Percentiles rank a stretch among this genome's conserved stretches.
phyloP scores from a whole-genome alignment of 75 land plant genomes.

The Azolla pinnata region DNA sequence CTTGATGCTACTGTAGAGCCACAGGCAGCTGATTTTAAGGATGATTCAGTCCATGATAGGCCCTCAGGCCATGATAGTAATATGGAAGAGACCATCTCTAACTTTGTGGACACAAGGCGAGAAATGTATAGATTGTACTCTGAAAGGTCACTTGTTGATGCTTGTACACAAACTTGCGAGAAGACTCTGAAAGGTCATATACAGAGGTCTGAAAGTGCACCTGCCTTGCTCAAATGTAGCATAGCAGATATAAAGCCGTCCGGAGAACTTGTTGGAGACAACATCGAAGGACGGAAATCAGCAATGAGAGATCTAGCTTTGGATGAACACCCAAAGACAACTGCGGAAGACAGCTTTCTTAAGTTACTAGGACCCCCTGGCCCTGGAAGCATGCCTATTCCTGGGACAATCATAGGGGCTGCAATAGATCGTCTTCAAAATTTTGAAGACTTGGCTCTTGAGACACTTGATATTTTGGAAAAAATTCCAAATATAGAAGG shows the following conservation, averaged over 20 bases:
- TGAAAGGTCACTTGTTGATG: not conserved
- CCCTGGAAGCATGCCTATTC: slow-evolving; percentile 6
- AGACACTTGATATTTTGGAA: slow-evolving; percentile 9
- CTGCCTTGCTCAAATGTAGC: not conserved
- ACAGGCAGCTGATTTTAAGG: not conserved
- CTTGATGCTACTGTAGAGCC: too few species aligned
- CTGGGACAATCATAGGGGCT: slow-evolving; percentile 7
- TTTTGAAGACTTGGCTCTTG: slow-evolving; percentile 10
- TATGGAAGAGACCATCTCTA: not conserved
- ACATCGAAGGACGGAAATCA: too few species aligned
- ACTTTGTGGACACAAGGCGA: not conserved
- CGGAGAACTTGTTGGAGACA: too few species aligned
- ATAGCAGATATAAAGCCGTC: too few species aligned
- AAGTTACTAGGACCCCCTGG: slow-evolving; percentile 6
- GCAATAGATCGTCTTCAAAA: slow-evolving; percentile 12
- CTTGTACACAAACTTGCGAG: slow-evolving; percentile 6
- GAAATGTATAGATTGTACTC: not conserved
- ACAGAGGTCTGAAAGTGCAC: slow-evolving; percentile 5
- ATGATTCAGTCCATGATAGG: not conserved
- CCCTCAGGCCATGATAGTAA: not conserved
- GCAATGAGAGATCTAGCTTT: not conserved
- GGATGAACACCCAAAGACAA: slow-evolving; percentile 4
- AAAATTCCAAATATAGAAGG: slow-evolving; percentile 12
- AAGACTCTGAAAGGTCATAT: not conserved
- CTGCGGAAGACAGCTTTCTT: slow-evolving; percentile 4